A percentile compares a stretch with the other conserved stretches of the same genome.
phyloP scores from a whole-genome alignment of 805 yeast genomes.

The Saccharomycopsis capsularis region DNA sequence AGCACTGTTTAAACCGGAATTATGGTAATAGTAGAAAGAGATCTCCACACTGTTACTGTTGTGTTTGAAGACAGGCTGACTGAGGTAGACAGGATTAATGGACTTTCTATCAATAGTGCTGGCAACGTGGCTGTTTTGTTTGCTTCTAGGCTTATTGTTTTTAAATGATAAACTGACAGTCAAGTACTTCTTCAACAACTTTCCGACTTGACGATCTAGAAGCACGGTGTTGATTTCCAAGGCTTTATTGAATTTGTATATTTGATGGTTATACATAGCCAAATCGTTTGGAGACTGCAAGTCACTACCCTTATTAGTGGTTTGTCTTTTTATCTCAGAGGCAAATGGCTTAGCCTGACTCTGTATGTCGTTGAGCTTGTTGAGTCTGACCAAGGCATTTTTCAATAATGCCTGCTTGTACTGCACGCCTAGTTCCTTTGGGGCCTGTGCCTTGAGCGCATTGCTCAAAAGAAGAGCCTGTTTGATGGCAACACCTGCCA shows the following conservation, averaged over 20 bases:
- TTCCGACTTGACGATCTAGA: constrained; percentile 14
- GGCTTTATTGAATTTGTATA: constrained; percentile 17
- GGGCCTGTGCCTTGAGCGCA: constrained; percentile 2
- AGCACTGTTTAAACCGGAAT: not conserved
- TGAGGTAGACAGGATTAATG: constrained; percentile 13
- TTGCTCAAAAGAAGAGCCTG: constrained; percentile 15
- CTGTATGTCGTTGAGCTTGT: constrained; percentile 10
- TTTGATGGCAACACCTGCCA: too few species aligned
- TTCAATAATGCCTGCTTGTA: constrained; percentile 16
- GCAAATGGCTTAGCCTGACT: constrained; percentile 4
- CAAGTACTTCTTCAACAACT: constrained; percentile 14
- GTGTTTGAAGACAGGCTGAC: constrained; percentile 17
- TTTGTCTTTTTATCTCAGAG: constrained; percentile 7
- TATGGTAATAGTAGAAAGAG: constrained; percentile 16
- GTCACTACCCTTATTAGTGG: constrained; percentile 16
- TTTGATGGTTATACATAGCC: constrained; percentile 15
- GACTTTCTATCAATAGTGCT: constrained; percentile 5
- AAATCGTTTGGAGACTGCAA: constrained; percentile 18
- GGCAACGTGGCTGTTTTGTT: not conserved
- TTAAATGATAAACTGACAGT: constrained; percentile 8
- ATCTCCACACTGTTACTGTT: constrained; percentile 13
- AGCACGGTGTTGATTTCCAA: constrained; percentile 17
- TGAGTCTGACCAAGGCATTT: constrained; percentile 14
- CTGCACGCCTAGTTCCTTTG: constrained; percentile 5
- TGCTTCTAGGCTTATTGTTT: not conserved